Conservation (phyloP, 805 yeast species). For the Saccharomycopsis guyanensis region DNA sequence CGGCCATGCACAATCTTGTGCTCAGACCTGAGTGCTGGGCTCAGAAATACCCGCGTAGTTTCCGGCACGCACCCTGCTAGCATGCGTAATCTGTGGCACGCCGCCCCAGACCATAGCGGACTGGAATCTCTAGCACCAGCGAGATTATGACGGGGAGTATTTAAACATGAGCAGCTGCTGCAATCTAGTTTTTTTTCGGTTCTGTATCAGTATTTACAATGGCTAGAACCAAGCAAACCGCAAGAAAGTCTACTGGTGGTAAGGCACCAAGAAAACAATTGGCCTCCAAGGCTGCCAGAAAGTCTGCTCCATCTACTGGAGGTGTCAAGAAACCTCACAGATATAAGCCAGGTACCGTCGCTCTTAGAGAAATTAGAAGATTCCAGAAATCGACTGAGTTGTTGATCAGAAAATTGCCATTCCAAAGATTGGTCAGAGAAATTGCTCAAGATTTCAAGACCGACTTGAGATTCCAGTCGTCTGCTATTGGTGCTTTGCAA, state of each 20-base stretch:
- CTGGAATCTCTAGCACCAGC: no score
- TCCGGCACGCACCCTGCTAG: neutral
- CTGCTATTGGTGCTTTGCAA: conserved; percentile 96
- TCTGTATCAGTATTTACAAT: conserved; percentile 35
- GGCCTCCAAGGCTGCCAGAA: conserved; percentile 90
- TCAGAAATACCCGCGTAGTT: conserved; percentile 1
- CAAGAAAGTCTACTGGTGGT: conserved; percentile 94
- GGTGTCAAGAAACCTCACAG: conserved; percentile 95
- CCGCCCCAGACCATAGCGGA: neutral
- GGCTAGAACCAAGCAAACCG: conserved; percentile 94
- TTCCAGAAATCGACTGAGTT: conserved; percentile 95
- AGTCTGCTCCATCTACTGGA: conserved; percentile 85
- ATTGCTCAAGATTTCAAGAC: conserved; percentile 92
- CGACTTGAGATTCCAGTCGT: conserved; percentile 92
- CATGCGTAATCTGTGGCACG: neutral
- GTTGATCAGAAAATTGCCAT: conserved; percentile 91
- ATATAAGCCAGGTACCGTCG: conserved; percentile 96
- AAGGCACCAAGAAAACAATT: conserved; percentile 92
- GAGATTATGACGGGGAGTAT: no score
- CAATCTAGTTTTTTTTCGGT: no score
- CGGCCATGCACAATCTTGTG: no score
- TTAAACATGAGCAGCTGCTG: no score
- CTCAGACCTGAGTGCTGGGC: neutral
- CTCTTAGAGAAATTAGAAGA: conserved; percentile 94
- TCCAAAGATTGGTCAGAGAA: conserved; percentile 95